Percentiles rank a stretch among this genome's conserved stretches.
phyloP scores from a whole-genome alignment of 2,329 filamentous ascomycete genomes.

The Tolypocladium ovalisporum region DNA sequence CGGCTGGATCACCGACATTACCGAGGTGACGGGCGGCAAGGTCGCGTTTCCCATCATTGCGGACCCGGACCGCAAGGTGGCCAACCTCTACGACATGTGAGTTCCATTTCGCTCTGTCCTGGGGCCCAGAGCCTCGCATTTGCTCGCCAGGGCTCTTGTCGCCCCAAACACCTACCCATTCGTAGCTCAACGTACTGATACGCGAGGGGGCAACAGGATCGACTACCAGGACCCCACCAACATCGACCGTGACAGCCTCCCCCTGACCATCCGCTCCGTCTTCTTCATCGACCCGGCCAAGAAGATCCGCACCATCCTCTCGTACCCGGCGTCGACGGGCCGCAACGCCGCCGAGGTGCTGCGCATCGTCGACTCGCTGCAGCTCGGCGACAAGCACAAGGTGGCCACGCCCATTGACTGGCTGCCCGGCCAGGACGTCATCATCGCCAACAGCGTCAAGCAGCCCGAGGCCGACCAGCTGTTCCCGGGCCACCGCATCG shows the following conservation, averaged over 20 bases:
- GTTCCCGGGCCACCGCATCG: conserved; percentile 64
- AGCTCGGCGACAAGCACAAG: conserved; percentile 79
- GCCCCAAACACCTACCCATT: too few species aligned
- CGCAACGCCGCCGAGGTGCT: conserved; percentile 72
- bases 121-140: too few species aligned
- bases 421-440: conserved; percentile 81
- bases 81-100: conserved; percentile 69
- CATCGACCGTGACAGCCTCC: conserved; percentile 71
- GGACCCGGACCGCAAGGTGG: conserved; percentile 67
- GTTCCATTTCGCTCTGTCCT: conserved; percentile 13
- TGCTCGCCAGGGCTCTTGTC: background rate
- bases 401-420: conserved; percentile 87
- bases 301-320: conserved; percentile 85
- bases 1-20: conserved; percentile 84
- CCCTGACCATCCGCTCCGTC: conserved; percentile 89
- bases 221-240: conserved; percentile 75
- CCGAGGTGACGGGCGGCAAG: conserved; percentile 61
- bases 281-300: conserved; percentile 92
- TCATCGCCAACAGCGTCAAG: conserved; percentile 73
- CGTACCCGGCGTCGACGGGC: conserved; percentile 85
- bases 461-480: conserved; percentile 80
- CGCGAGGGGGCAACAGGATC: conserved; percentile 34
- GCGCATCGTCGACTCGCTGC: conserved; percentile 67
- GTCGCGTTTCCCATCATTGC: conserved; percentile 72
- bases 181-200: background rate